Evolutionary conservation across 2,329 filamentous ascomycete species (phyloP), one percentile per base, ranked within the genome.

Genomic region (Fusarium algeriense): DNA sequence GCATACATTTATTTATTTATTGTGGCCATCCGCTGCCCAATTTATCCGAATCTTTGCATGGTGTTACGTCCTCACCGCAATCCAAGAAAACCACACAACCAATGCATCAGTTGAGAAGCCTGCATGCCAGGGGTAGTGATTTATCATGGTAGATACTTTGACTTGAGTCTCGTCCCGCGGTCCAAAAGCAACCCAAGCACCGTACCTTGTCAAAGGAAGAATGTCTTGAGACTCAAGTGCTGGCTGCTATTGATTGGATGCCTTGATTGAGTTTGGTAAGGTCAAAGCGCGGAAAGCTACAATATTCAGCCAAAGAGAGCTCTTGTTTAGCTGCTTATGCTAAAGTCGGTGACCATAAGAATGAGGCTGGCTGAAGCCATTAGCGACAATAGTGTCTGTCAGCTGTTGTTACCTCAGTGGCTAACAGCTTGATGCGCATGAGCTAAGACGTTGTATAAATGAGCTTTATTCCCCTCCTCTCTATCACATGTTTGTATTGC

Each of bases 331-430:
- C 52, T 55, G 28, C 38, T 55, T 34, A 55, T 55, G 38, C 52
- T 44, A 23, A 30, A 11, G 48, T 28, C 28, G 20, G 34, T 15
- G 14, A 37, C 26, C 26, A 17, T 45, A 19, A 13, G 20, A 63
- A 55, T 48, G 45, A 64, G 60, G 45, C 40, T 64, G 58, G 60
- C 58, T 63, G 45, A 64, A 34, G 34, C 30, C 32, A 3, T 63
- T 54, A 63, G 60, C 40, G 37, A 62, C 60, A 53, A 53, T 53
- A 62, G 60, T 63, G 44, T 45, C 57, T 17, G 40, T 32, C 30
- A 38, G 38, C 44, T 35, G 34, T 26, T 35, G 34, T 26, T 60
- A 49, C 26, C 44, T 59, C 32, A 49, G 53, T 41, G 34, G 45
- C 52, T 64, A 44, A 26, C 17, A 40, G 41, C 35, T 57, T 30